Conservation (phyloP, 169 alveolate genomes). For the Perkinsus marinus region DNA sequence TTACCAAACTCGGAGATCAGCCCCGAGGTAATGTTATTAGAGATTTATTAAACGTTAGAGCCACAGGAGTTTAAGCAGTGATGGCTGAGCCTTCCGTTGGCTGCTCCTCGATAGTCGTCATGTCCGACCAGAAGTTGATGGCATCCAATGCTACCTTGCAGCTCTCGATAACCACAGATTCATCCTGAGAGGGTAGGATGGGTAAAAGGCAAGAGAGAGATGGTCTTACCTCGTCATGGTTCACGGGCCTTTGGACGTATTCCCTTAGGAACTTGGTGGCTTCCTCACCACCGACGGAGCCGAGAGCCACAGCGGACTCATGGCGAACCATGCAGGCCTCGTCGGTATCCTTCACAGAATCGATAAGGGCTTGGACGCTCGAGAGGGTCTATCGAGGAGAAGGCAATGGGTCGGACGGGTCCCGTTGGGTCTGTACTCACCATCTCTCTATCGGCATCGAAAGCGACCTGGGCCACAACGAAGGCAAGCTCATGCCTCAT, state of each 20-base stretch:
- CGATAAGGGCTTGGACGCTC: neutral
- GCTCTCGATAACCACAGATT: neutral
- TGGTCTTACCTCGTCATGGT: neutral
- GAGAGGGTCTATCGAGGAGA: neutral
- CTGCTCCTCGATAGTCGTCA: neutral
- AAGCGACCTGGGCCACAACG: neutral
- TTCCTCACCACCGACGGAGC: neutral
- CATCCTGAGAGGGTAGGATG: neutral
- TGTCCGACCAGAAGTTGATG: neutral
- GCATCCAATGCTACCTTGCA: neutral
- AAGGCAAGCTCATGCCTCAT: neutral
- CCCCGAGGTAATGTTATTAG: too few relatives aligned
- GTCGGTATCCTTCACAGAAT: neutral
- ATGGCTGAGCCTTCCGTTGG: too few relatives aligned
- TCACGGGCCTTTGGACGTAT: neutral
- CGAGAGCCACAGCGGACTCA: neutral
- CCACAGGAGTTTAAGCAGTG: too few relatives aligned
- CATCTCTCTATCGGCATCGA: neutral
- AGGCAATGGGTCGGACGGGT: neutral
- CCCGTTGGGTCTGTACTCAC: neutral
- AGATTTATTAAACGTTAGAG: too few relatives aligned
- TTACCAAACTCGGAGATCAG: neutral
- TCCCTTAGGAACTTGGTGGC: neutral
- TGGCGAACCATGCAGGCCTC: neutral
- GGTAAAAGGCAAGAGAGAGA: too few relatives aligned